Evolutionary conservation across 768 basidiomycete genomes (phyloP).

Genomic region (Rhizopogon vulgaris): DNA sequence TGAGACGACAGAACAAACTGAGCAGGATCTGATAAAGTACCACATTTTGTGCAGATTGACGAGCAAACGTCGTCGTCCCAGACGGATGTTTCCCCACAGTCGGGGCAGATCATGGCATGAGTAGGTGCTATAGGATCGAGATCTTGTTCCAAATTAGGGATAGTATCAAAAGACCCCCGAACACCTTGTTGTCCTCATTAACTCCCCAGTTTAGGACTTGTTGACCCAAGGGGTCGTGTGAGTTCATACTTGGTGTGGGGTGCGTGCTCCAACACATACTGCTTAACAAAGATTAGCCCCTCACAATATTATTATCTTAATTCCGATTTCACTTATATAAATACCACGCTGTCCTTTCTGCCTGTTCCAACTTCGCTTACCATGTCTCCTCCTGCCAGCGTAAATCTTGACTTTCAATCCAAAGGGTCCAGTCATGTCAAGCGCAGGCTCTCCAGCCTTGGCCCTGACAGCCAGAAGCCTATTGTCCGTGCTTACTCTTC

Average conservation of each 20-base stretch:
- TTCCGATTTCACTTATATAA: conserved; percentile 17
- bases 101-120: conserved; percentile 33
- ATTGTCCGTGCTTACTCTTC: conserved; percentile 53
- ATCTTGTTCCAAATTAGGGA: neutral
- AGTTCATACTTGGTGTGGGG: conserved; percentile 4
- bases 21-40: conserved; percentile 58
- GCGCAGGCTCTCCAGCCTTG: conserved; percentile 60
- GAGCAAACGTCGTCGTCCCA: conserved; percentile 57
- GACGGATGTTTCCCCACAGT: conserved; percentile 46
- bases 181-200: conserved; percentile 16
- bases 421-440: conserved; percentile 56
- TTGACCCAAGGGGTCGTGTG: conserved; percentile 4
- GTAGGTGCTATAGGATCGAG: conserved; percentile 1
- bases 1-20: conserved; percentile 55
- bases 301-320: conserved; percentile 2
- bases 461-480: conserved; percentile 40
- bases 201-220: conserved; percentile 1
- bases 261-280: conserved; percentile 2
- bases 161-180: conserved; percentile 13
- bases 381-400: conserved; percentile 43
- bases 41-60: conserved; percentile 63
- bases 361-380: conserved; percentile 17
- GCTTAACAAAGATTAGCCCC: conserved; percentile 6
- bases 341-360: conserved; percentile 22
- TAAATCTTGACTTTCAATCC: conserved; percentile 56